These are phyloP conservation scores for Trichophyton simii DNA, from an alignment of 2,329 filamentous ascomycete genomes.

Conservation along the genomic window DNA sequence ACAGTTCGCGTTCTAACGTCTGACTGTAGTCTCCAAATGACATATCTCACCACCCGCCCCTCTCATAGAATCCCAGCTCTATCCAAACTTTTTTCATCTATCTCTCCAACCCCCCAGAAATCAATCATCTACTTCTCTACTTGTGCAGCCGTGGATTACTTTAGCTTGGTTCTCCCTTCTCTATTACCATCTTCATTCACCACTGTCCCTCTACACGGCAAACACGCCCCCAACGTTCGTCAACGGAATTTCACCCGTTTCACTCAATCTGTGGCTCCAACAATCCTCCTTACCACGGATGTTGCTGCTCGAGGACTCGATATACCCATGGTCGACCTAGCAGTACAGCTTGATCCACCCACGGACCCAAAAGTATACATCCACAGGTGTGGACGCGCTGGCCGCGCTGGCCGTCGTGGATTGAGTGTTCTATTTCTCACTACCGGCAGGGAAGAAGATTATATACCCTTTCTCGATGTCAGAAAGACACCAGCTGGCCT, in stretches of 20 bases:
- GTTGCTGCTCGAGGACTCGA: conserved; percentile 83
- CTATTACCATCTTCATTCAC: conserved; percentile 57
- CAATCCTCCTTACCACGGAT: conserved; percentile 82
- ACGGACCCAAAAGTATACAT: conserved; percentile 79
- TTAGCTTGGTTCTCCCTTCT: conserved; percentile 63
- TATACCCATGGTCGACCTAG: conserved; percentile 81
- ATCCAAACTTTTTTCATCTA: conserved; percentile 52
- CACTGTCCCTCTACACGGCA: conserved; percentile 77
- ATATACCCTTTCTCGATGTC: conserved; percentile 72
- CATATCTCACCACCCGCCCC: conserved; percentile 62
- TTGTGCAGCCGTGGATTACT: conserved; percentile 90
- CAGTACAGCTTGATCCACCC: conserved; percentile 74
- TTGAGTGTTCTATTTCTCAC: conserved; percentile 76
- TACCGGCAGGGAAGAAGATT: conserved; percentile 77
- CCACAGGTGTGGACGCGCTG: conserved; percentile 52
- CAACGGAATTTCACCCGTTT: conserved; percentile 80
- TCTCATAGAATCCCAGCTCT: conserved; percentile 70
- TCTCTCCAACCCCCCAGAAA: conserved; percentile 66
- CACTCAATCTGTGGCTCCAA: conserved; percentile 58
- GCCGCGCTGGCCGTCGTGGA: conserved; percentile 55
- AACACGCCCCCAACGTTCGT: conserved; percentile 76
- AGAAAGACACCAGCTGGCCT: conserved; percentile 70
- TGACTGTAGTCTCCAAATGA: conserved; percentile 60
- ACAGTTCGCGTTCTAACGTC: not conserved
- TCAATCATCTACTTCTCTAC: conserved; percentile 88